These are phyloP conservation scores for Calonectria ilicicola DNA, from an alignment of 2,329 filamentous ascomycete species.

Conservation along the genomic window DNA sequence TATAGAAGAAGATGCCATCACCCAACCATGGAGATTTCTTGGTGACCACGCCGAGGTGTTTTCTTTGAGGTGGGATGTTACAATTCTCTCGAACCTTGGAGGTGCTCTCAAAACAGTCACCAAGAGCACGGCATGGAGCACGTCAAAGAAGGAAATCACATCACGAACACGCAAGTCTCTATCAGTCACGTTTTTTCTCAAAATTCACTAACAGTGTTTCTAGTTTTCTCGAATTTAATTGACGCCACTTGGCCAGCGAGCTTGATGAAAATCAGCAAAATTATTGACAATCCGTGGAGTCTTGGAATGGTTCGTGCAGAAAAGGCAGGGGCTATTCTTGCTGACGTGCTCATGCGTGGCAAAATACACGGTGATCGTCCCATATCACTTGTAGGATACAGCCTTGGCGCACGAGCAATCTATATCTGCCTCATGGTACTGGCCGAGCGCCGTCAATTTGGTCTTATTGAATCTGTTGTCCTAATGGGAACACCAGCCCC, in stretches of 20 bases:
- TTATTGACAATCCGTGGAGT: conserved; percentile 86
- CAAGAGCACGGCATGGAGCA: conserved; percentile 83
- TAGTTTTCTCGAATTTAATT: conserved; percentile 68
- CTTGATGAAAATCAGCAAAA: conserved; percentile 75
- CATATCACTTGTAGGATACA: conserved; percentile 85
- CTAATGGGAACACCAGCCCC: conserved; percentile 87
- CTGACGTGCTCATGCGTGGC: conserved; percentile 81
- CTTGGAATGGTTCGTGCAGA: conserved; percentile 81
- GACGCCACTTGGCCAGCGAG: conserved; percentile 71
- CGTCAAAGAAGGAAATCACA: conserved; percentile 67
- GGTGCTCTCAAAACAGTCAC: conserved; percentile 82
- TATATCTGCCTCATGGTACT: conserved; percentile 85
- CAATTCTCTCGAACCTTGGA: conserved; percentile 82
- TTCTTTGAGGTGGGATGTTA: conserved; percentile 84
- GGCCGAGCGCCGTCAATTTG: conserved; percentile 85
- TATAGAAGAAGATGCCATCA: conserved; percentile 75
- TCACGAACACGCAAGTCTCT: conserved; percentile 58
- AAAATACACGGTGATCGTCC: conserved; percentile 86
- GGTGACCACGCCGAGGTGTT: conserved; percentile 83
- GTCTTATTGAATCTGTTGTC: conserved; percentile 86
- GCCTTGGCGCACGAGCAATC: conserved; percentile 84
- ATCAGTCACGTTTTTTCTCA: not conserved
- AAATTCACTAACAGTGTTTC: not conserved
- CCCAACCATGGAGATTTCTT: conserved; percentile 81
- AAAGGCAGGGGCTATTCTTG: conserved; percentile 78